Percentiles rank a stretch among this genome's conserved stretches.
phyloP scores from a whole-genome alignment of 1,284 basidiomycete species.

The Ustilago esculenta region DNA sequence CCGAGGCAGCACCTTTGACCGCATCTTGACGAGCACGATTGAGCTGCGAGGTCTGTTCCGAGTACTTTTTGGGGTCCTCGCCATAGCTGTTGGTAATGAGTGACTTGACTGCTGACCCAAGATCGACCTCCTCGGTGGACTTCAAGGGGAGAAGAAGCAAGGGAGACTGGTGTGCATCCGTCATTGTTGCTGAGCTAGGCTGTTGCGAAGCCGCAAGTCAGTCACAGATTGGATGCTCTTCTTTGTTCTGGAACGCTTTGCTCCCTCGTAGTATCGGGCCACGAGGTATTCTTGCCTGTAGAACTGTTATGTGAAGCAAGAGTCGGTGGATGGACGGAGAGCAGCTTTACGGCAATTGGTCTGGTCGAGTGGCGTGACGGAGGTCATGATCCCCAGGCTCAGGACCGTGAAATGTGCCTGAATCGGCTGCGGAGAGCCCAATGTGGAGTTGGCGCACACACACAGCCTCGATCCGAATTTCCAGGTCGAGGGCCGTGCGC shows the following conservation, averaged over 20 bases:
- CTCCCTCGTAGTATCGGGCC: too few species aligned
- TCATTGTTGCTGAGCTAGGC: conserved; percentile 19
- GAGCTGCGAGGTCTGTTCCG: conserved; percentile 81
- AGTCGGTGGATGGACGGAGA: not conserved
- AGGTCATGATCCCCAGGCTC: too few species aligned
- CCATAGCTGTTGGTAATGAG: conserved; percentile 92
- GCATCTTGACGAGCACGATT: conserved; percentile 94
- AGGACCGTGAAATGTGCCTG: not conserved
- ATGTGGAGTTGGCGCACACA: conserved; percentile 16
- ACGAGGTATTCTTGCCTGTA: too few species aligned
- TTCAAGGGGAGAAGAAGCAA: conserved; percentile 69
- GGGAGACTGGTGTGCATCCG: conserved; percentile 44
- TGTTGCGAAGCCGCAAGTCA: not conserved
- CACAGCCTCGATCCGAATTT: conserved; percentile 8
- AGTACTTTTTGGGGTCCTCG: conserved; percentile 87
- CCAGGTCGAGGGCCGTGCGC: conserved; percentile 14
- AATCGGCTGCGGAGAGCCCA: conserved; percentile 19
- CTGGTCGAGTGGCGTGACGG: too few species aligned
- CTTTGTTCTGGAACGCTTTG: not conserved
- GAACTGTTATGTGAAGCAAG: too few species aligned
- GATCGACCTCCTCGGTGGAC: conserved; percentile 77
- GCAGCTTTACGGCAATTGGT: too few species aligned
- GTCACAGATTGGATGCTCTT: not conserved
- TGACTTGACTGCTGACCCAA: conserved; percentile 84
- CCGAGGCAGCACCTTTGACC: conserved; percentile 89